Percentiles rank a stretch among this genome's conserved stretches.
phyloP scores from a whole-genome alignment of 169 alveolate genomes.

The Cryptosporidium viatorum region DNA sequence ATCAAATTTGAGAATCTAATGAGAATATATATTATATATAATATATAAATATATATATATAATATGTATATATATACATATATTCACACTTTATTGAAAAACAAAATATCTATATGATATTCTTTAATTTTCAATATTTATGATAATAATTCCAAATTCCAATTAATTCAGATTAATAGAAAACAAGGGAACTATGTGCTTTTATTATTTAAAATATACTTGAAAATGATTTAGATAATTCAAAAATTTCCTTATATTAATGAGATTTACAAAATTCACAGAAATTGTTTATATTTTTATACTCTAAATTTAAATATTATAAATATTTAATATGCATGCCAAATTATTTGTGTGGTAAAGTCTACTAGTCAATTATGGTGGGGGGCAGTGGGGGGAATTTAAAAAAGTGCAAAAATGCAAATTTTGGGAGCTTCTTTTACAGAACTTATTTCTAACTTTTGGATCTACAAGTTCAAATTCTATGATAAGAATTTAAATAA shows the following conservation, averaged over 20 bases:
- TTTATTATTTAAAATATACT: background rate
- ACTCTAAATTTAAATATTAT: background rate
- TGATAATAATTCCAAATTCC: background rate
- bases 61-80: background rate
- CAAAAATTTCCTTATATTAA: background rate
- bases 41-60: too few species aligned
- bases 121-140: background rate
- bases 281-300: background rate
- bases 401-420: background rate
- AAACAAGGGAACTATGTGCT: background rate
- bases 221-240: background rate
- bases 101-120: background rate
- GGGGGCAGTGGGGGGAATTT: background rate
- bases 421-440: background rate
- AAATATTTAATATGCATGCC: conserved; percentile 20
- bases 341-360: conserved; percentile 5
- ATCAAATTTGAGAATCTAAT: background rate
- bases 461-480: too few species aligned
- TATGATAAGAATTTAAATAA: background rate
- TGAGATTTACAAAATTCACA: background rate
- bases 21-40: too few species aligned
- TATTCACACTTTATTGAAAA: background rate
- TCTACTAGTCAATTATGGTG: background rate
- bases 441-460: background rate
- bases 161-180: background rate